Evolutionary conservation across 192 early-diverging fungal species (phyloP).

Genomic region (Mycoemilia scoparia): DNA sequence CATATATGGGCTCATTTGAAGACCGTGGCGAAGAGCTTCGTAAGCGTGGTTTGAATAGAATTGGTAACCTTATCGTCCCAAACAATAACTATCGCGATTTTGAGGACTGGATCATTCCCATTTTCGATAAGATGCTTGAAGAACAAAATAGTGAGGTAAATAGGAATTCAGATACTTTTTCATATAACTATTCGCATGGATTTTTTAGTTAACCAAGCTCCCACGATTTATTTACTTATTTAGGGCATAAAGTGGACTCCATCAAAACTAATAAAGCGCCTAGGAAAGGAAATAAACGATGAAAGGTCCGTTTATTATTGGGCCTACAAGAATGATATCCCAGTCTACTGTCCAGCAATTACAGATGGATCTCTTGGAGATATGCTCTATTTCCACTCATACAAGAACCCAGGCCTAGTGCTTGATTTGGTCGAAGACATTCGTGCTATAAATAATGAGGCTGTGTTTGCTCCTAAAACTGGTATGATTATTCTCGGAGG

Average conservation of each 20-base stretch:
- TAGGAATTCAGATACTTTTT: conserved; percentile 6
- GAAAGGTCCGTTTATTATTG: conserved; percentile 89
- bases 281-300: conserved; percentile 83
- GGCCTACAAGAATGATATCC: conserved; percentile 94
- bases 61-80: conserved; percentile 91
- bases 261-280: conserved; percentile 65
- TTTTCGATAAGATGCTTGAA: conserved; percentile 77
- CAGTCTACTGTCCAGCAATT: conserved; percentile 91
- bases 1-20: conserved; percentile 66
- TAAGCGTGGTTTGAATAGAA: conserved; percentile 81
- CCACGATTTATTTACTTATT: too few relatives aligned
- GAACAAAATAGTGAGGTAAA: conserved; percentile 78
- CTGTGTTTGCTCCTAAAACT: conserved; percentile 90
- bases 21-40: conserved; percentile 63
- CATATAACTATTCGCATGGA: too few relatives aligned
- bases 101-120: conserved; percentile 95
- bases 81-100: conserved; percentile 99
- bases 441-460: conserved; percentile 74
- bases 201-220: not conserved
- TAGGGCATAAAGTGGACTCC: conserved; percentile 78
- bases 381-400: conserved; percentile 99
- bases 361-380: conserved; percentile 97
- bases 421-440: conserved; percentile 90
- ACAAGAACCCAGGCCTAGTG: conserved; percentile 81
- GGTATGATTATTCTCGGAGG: conserved; percentile 95